Percentiles rank a stretch among this genome's conserved stretches.
These are phyloP conservation scores for Tetrapisispora nanseiensis DNA, from an alignment of 805 yeast species.

Conservation along the genomic window DNA sequence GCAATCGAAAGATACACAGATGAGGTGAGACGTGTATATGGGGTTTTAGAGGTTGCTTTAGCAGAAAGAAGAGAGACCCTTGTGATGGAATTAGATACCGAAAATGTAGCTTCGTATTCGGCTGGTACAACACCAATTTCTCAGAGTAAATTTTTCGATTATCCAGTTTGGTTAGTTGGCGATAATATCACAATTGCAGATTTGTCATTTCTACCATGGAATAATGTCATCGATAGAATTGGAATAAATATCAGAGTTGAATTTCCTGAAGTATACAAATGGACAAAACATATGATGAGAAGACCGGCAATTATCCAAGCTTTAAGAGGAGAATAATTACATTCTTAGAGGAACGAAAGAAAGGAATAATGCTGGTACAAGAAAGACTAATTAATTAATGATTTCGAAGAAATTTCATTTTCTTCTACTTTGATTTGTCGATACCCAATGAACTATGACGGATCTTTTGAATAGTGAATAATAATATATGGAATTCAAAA, in stretches of 20 bases:
- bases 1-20: conserved; percentile 87
- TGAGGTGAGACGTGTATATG: conserved; percentile 87
- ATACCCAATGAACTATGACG: no score
- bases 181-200: conserved; percentile 80
- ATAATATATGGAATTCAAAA: no score
- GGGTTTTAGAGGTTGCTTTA: conserved; percentile 88
- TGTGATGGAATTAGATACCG: conserved; percentile 80
- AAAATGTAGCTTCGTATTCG: conserved; percentile 77
- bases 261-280: conserved; percentile 89
- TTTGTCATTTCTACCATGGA: conserved; percentile 91
- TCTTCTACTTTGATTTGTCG: no score
- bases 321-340: conserved; percentile 52
- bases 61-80: conserved; percentile 87
- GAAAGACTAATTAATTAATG: not conserved
- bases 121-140: conserved; percentile 83
- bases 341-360: no score
- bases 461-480: no score
- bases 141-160: conserved; percentile 78
- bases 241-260: conserved; percentile 82
- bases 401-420: no score
- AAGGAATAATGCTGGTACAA: no score
- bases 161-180: conserved; percentile 93
- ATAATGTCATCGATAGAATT: conserved; percentile 85
- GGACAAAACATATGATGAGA: conserved; percentile 94
- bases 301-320: conserved; percentile 88